Evolutionary conservation across 805 yeast species (phyloP), one percentile per base, ranked within the genome.

Genomic region (Saccharomyces paradoxus): DNA sequence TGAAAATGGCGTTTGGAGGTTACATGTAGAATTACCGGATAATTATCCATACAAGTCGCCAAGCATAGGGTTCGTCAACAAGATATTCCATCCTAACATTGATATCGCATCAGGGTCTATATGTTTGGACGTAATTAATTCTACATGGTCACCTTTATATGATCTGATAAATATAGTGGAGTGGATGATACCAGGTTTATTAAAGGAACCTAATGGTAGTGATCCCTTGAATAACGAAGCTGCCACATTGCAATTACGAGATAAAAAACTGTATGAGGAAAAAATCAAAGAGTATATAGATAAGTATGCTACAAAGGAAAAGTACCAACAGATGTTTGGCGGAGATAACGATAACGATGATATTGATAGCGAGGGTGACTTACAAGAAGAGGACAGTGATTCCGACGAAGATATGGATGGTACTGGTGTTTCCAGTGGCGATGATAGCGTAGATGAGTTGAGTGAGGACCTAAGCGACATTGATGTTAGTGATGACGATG

Each of bases 131-230:
- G 98, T 94, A 17, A 91, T 92, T 59, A 92, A 92, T 69, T 97
- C 92, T 67, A 89, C 98, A 0, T 92, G 99, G 99, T 87, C 96
- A 46, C 98, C 99, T 1, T 87, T 92, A 89, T 92, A 90, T 75
- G 97, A 94, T 53, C 79, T 94, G 60, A 76, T 84, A 60, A 94
- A 94, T 68, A 87, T 92, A 27, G 89, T 94, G 68, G 98, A 92
- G 65, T 85, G 89, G 67, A 94, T 92, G 73, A 74, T 92, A 56
- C 99, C 99, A 6, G 98, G 95, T 63, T 74, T 92, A 55, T 75
- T 92, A 58, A 81, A 91, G 53, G 94, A 92, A 65, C 97, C 98
- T 21, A 92, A 92, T 65, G 92, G 98, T 1, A 77, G 92, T 13
- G 99, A 92, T 69, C 99, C 99, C 0, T 77, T 92, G 58, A 92